A percentile compares a stretch with the other conserved stretches of the same genome.
phyloP scores from a whole-genome alignment of 768 basidiomycete genomes.

The Collybia mongolica region DNA sequence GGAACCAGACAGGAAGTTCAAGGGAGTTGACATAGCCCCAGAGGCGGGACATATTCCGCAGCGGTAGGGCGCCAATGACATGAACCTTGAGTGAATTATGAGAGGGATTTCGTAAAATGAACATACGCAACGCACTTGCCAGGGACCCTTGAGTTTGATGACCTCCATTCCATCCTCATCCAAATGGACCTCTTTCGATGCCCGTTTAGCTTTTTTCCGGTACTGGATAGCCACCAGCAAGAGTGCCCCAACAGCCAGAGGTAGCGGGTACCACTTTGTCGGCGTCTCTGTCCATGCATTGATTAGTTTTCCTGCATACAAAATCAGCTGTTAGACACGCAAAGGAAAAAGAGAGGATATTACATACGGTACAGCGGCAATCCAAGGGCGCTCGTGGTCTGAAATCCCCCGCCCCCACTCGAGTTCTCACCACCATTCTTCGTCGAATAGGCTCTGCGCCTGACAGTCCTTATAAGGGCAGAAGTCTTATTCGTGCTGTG shows the following conservation, averaged over 20 bases:
- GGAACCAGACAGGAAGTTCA: conserved; percentile 91
- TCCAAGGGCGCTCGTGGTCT: conserved; percentile 21
- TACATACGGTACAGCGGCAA: conserved; percentile 54
- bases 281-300: conserved; percentile 85
- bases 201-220: conserved; percentile 51
- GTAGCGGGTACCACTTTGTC: conserved; percentile 94
- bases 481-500: conserved; percentile 54
- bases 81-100: conserved; percentile 62
- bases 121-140: conserved; percentile 65
- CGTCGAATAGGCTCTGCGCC: conserved; percentile 39
- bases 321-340: conserved; percentile 6
- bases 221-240: conserved; percentile 80
- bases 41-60: conserved; percentile 91
- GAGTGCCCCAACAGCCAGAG: conserved; percentile 87
- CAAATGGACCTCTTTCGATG: conserved; percentile 65
- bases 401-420: conserved; percentile 19
- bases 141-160: conserved; percentile 83
- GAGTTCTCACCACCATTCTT: conserved; percentile 26
- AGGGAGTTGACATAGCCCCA: conserved; percentile 97
- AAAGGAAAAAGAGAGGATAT: background rate
- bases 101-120: background rate
- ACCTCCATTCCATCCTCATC: conserved; percentile 84
- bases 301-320: conserved; percentile 54
- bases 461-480: conserved; percentile 44
- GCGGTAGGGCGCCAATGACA: conserved; percentile 91